A percentile compares a stretch with the other conserved stretches of the same genome.
Conservation (phyloP, 352 stramenopile genomes). For the Phytopythium kandeliae region DNA sequence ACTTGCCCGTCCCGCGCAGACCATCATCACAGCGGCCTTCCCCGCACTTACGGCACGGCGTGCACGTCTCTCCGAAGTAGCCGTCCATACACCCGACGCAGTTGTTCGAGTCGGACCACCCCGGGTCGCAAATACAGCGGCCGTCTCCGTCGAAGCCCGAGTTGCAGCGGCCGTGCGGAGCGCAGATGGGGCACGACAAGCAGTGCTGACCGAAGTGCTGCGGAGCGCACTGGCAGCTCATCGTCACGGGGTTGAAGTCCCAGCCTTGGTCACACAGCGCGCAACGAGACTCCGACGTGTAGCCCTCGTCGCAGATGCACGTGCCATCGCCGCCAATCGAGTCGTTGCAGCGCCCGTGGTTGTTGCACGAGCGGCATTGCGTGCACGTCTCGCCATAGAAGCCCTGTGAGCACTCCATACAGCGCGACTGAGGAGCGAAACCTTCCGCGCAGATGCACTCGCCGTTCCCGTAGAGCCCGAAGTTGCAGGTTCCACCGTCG, state of each 20-base stretch:
- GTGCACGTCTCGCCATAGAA: conserved; percentile 80
- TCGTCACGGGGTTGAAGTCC: conserved; percentile 86
- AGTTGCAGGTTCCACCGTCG: conserved; percentile 73
- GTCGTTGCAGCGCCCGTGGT: conserved; percentile 76
- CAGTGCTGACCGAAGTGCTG: conserved; percentile 78
- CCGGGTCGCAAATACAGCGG: conserved; percentile 77
- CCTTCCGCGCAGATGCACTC: conserved; percentile 77
- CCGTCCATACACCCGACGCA: conserved; percentile 84
- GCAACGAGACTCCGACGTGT: conserved; percentile 67
- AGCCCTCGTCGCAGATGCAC: conserved; percentile 84
- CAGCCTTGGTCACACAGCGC: conserved; percentile 77
- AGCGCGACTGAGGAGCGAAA: conserved; percentile 66
- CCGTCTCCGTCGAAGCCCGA: conserved; percentile 76
- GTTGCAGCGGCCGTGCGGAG: conserved; percentile 80
- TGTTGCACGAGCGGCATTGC: conserved; percentile 78
- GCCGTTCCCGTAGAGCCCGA: conserved; percentile 68
- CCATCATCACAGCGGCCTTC: conserved; percentile 79
- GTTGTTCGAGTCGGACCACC: conserved; percentile 86
- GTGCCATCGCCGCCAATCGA: conserved; percentile 50
- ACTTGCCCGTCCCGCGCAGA: conserved; percentile 64
- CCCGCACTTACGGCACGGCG: conserved; percentile 69
- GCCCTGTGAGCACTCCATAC: conserved; percentile 59
- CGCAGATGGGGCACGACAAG: conserved; percentile 79
- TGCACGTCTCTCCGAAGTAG: conserved; percentile 73
- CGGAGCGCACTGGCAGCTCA: conserved; percentile 81